Base-by-base conservation (phyloP, 1,284 basidiomycete genomes). In the Puccinia polysora region DNA sequence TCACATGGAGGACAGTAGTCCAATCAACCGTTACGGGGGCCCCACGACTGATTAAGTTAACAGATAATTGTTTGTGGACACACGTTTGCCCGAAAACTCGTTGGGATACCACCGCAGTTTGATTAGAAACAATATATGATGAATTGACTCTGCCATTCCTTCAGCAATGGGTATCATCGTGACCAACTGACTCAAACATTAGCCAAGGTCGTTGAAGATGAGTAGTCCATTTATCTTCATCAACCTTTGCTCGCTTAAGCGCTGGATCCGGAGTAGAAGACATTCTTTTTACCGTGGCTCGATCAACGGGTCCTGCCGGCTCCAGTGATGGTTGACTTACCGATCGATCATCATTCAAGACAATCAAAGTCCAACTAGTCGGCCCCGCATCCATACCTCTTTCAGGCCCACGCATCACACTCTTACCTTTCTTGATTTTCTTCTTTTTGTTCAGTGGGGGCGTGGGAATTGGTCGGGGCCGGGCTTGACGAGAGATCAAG, bases 281-380 rank as follows among this genome's bases (percentile, higher is more conserved):
- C 23, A 49, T 49, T 3, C 23, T 23, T 23, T 3, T 23, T 10
- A 49, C 8, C 47, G 23, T n/a, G n/a, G n/a, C n/a, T n/a, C n/a
- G 56, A 36, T 56, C 53, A 7, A 20, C 32, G 6, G 53, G 18
- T 20, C 1, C 10, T 6, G 1, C 4, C 5, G 53, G 38, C 23
- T 30, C 4, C 1, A 8, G 2, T 10, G 3, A 5, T 4, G 12
- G 23, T n/a, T 6, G 5, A n/a, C 12, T 5, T 18, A 34, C 53
- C 10, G 23, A 4, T 34, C 32, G 23, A 18, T 36, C 32, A 15
- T 36, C 53, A 12, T 62, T 34, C 10, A 70, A 50, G 14, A 30
- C 53, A n/a, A 70, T 38, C 15, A 70, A 52, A 14, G 56, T 62
- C 67, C 67, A 70, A 34, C 58, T 62, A 62, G 43, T 60, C 15